Evolutionary conservation across 768 basidiomycete genomes (phyloP).

Genomic region (Cubamyces sp.): DNA sequence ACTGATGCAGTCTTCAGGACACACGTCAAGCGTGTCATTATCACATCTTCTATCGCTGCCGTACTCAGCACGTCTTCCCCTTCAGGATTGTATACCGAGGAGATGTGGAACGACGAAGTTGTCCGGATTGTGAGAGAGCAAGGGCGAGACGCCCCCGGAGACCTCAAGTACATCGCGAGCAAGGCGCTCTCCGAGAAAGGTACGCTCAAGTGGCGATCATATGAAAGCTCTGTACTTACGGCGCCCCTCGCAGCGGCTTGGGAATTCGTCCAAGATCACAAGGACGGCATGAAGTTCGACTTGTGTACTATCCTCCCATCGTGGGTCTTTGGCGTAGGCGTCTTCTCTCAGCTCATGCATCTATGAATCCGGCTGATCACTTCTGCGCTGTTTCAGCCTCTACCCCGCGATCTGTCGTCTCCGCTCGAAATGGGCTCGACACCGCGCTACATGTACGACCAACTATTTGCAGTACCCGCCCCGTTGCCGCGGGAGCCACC

Average conservation of each 20-base stretch:
- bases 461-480: background rate
- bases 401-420: background rate
- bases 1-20: constrained; percentile 26
- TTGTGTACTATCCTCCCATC: constrained; percentile 52
- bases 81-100: constrained; percentile 44
- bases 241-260: constrained; percentile 44
- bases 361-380: background rate
- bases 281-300: constrained; percentile 34
- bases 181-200: constrained; percentile 61
- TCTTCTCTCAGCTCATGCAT: background rate
- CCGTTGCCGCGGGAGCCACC: background rate
- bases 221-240: background rate
- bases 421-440: background rate
- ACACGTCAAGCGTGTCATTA: constrained; percentile 62
- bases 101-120: constrained; percentile 62
- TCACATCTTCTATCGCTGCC: constrained; percentile 58
- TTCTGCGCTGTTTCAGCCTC: background rate
- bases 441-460: background rate
- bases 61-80: constrained; percentile 35
- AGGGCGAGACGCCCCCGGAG: constrained; percentile 46
- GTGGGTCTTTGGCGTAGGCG: constrained; percentile 30
- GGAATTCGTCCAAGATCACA: constrained; percentile 44
- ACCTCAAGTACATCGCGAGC: constrained; percentile 54
- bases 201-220: background rate
- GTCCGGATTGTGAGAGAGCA: constrained; percentile 50